Evolutionary conservation across 2,329 filamentous ascomycete species (phyloP), one percentile per base, ranked within the genome.

Genomic region (Alternaria tenuissima): DNA sequence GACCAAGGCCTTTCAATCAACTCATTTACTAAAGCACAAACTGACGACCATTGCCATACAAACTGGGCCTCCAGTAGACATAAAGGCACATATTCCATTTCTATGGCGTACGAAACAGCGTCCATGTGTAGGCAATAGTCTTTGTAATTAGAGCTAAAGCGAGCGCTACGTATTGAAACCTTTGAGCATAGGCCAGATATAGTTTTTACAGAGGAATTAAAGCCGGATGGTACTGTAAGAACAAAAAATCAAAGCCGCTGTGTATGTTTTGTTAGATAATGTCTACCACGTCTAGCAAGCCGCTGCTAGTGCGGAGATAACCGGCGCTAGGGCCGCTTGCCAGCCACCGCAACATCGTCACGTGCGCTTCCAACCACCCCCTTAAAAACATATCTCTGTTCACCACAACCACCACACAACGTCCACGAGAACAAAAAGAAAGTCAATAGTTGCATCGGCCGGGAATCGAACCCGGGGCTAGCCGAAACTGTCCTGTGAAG

Each of bases 401-500:
- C 18, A 36, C 18, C 32, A 24, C 30, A 12, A 48, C 30, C 18
- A 6, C 1, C 11, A 7, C 3, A 8, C 0, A 7, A 49, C 32
- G 28, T 11, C 8, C 11, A 2, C 18, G 12, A 4, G 28, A 28
- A 49, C 14, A n/a, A 48, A 24, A 43, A 47, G 8, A 20, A 20
- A 3, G 1, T 11, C 28, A 7, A 0, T 5, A 7, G 3, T n/a
- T 58, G 54, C 46, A 62, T 55, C 46, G 44, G 38, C 51, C 54
- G 46, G 28, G 24, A 55, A 61, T 61, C 63, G 63, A 63, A 65
- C 63, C 60, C 63, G 63, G 63, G 63, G 63, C 63, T 65, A 65
- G 63, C 63, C 63, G 63, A 55, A 52, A 46, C 32, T 58, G 49
- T 39, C 18, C 61, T 58, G 28, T 41, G 11, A 32, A 7, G 55